Conservation (phyloP, 805 yeast species). For the Suhomyces tanzawaensis region DNA sequence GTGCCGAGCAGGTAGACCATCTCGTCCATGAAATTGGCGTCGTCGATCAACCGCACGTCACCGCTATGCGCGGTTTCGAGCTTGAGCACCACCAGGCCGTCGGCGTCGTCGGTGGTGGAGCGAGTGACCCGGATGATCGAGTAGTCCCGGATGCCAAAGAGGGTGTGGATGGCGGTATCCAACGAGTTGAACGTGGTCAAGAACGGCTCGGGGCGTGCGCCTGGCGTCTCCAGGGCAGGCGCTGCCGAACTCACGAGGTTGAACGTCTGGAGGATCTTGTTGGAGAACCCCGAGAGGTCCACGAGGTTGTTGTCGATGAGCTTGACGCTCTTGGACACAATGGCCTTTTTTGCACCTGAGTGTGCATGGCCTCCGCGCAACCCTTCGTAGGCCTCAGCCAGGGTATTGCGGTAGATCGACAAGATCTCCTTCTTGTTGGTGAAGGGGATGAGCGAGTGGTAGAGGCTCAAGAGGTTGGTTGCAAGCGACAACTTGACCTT, state of each 20-base stretch:
- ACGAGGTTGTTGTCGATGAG: slow-evolving; percentile 40
- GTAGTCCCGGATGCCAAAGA: slow-evolving; percentile 43
- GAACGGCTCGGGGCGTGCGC: slow-evolving; percentile 3
- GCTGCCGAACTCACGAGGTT: slow-evolving; percentile 6
- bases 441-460: slow-evolving; percentile 41
- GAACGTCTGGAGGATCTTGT: slow-evolving; percentile 36
- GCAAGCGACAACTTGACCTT: slow-evolving; percentile 48
- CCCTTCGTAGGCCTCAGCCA: slow-evolving; percentile 3
- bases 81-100: slow-evolving; percentile 52
- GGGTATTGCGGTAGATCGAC: slow-evolving; percentile 9
- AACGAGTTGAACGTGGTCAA: slow-evolving; percentile 41
- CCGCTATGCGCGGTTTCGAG: slow-evolving; percentile 58
- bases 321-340: slow-evolving; percentile 28
- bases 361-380: neutral
- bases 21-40: slow-evolving; percentile 40
- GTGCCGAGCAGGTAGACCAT: slow-evolving; percentile 39
- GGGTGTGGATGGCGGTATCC: slow-evolving; percentile 43
- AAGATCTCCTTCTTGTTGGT: slow-evolving; percentile 22
- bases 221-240: slow-evolving; percentile 8
- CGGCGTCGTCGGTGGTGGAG: slow-evolving; percentile 51
- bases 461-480: slow-evolving; percentile 42
- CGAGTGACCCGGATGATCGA: slow-evolving; percentile 52
- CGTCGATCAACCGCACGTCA: slow-evolving; percentile 48
- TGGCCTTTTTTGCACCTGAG: slow-evolving; percentile 1
- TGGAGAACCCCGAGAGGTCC: slow-evolving; percentile 34